Evolutionary conservation across 2,329 filamentous ascomycete species (phyloP), one percentile per base, ranked within the genome.

Genomic region (Aureobasidium lini): DNA sequence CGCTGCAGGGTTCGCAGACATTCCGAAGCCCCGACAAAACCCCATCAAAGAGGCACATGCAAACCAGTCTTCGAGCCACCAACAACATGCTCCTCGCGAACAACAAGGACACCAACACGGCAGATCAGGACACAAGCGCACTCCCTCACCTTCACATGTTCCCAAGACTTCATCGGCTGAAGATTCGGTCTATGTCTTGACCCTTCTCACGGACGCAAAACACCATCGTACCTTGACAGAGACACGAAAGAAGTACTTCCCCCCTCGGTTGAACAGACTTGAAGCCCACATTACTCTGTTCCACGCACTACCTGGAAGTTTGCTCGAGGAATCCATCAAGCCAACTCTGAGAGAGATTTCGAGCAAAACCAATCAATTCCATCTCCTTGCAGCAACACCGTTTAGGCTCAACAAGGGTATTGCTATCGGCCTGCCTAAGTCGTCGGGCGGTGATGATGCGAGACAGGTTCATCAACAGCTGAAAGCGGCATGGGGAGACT

Each of bases 221-320:
- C 68, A 76, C 53, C 69, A 74, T 15, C 63, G 68, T 8, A 71
- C 71, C 3, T 70, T 78, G 66, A 74, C 74, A 43, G 62, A 65
- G 5, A 64, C 77, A 44, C 69, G 76, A 31, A 67, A 70, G 16
- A 63, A 67, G 31, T 74, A 77, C 64, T 78, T 78, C 50, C 76
- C 75, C 0, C 66, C 65, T n/a, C 67, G 68, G 9, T 64, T 77
- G 60, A 77, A 78, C 63, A 72, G 72, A 40, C 72, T 73, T 1
- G 71, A 71, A 2, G 75, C 75, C 5, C 75, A 78, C 61, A 62
- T 78, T 16, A 77, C 75, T 1, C 68, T 78, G 3, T 78, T 77
- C 64, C 75, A 78, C 62, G 75, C 75, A 6, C 67, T 78, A 29
- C 76, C 76, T 0, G 71, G 69, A 46, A 75, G 72, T 40, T 70